Evolutionary conservation across 768 basidiomycete genomes (phyloP), one percentile per base, ranked within the genome.

Genomic region (Suillus weaverae): DNA sequence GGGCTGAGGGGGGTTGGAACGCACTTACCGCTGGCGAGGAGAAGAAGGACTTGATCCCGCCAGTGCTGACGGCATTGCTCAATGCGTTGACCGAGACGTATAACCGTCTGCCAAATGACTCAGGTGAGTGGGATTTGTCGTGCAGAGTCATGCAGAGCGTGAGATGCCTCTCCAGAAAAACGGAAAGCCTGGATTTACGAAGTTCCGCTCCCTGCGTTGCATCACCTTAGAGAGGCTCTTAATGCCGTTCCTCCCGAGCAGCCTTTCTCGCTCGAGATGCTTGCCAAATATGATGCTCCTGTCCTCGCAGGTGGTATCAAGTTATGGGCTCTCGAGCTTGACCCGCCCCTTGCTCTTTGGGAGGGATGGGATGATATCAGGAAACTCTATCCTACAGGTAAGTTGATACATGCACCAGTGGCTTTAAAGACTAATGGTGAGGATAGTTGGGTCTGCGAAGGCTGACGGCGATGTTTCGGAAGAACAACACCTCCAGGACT

Each of bases 111-210:
- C 79, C 87, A 0, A 81, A 79, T 61, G 91, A 97, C 68, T 78
- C 78, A 35, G 89, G 91, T 91, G 64, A 72, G 86, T 76, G 22
- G 11, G 9, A 51, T 18, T 22, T 20, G 26, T 10, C 18, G 6
- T 41, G 4, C 10, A 60, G 54, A 63, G 43, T 61, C 8, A 53
- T 22, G 32, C 9, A 43, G 43, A 41, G 20, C 11, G 8, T 56
- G 54, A 68, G 30, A 70, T 46, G 14, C 20, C 26, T 62, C 14
- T 41, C 5, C 72, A 89, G 95, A 96, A 74, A 90, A 87, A 73
- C 88, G 96, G 64, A 94, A 90, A 79, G 80, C 89, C 4, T 98
- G 96, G 96, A 92, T 98, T 62, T 99, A 97, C 76, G 94, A 98
- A 70, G 91, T 93, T 4, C 95, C 95, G 1, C 83, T 99, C 7